Conservation (phyloP, 139 green algal genomes). For the Picochlorum sp. region DNA sequence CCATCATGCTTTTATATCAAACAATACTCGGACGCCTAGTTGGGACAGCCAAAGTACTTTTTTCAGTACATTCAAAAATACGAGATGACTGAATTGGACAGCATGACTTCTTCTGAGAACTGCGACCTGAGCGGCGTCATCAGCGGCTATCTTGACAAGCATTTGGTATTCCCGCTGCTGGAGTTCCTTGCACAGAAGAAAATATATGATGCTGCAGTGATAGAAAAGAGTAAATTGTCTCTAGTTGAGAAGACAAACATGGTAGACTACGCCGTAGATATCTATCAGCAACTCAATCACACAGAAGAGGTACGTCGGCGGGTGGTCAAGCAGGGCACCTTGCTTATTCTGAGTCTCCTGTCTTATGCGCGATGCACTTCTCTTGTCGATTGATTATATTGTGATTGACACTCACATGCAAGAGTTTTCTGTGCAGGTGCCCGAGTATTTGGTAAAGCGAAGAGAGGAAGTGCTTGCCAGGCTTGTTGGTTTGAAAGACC, state of each 20-base stretch:
- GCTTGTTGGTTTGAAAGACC: slow-evolving; percentile 45
- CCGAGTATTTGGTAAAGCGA: slow-evolving; percentile 9
- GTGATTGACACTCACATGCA: too few species aligned
- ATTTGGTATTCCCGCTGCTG: slow-evolving; percentile 92
- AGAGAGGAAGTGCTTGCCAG: slow-evolving; percentile 40
- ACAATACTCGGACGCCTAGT: too few species aligned
- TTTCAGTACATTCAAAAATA: too few species aligned
- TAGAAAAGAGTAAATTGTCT: slow-evolving; percentile 88
- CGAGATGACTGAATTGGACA: too few species aligned
- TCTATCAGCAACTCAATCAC: slow-evolving; percentile 77
- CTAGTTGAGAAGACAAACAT: slow-evolving; percentile 96
- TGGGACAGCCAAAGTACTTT: too few species aligned
- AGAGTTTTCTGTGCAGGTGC: slow-evolving; percentile 18
- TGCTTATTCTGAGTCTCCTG: too few species aligned
- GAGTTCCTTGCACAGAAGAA: slow-evolving; percentile 84
- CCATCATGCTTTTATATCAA: too few species aligned
- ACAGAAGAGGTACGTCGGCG: slow-evolving; percentile 40
- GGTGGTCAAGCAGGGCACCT: too few species aligned
- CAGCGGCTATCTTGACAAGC: slow-evolving; percentile 68
- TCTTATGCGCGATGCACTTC: too few species aligned
- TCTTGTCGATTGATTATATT: too few species aligned
- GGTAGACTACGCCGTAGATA: slow-evolving; percentile 97
- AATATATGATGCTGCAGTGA: slow-evolving; percentile 75
- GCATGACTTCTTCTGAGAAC: neutral
- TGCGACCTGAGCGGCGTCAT: slow-evolving; percentile 62